Evolutionary conservation across 2,329 filamentous ascomycete genomes (phyloP).

Genomic region (Ceratocystiopsis minuta): DNA sequence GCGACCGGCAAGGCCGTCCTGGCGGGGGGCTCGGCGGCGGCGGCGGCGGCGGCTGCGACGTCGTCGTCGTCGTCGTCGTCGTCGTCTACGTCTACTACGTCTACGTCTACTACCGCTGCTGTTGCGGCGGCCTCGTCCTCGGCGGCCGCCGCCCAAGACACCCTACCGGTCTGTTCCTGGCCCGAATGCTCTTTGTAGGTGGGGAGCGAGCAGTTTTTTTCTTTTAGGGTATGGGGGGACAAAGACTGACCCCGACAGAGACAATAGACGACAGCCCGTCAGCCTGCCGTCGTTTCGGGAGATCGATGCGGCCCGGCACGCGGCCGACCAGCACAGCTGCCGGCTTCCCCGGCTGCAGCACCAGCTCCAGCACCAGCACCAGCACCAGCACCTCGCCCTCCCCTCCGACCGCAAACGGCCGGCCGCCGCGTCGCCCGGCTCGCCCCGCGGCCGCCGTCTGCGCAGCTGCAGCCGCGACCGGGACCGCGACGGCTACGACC

Average conservation of each 20-base stretch:
- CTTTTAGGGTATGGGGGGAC: not conserved
- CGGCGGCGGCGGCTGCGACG: not conserved
- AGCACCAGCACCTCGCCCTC: not conserved
- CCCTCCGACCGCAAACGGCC: not conserved
- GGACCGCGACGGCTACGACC: not conserved
- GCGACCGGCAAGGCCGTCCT: slow-evolving; percentile 8
- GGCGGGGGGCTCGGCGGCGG: not conserved
- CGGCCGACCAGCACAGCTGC: not conserved
- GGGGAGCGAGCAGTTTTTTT: not conserved
- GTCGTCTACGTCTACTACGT: no score
- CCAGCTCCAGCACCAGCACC: not conserved
- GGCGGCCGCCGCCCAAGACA: not conserved
- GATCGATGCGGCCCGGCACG: slow-evolving; percentile 5
- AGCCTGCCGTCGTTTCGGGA: slow-evolving; percentile 7
- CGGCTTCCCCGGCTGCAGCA: not conserved
- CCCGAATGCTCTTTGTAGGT: slow-evolving; percentile 9
- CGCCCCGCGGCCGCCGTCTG: no score
- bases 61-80: not conserved
- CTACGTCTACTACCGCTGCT: no score
- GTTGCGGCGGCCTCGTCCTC: no score
- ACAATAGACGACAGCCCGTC: slow-evolving; percentile 1
- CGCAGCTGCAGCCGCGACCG: not conserved
- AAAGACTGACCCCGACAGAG: not conserved
- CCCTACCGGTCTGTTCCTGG: slow-evolving; percentile 8
- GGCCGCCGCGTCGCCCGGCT: not conserved